These are phyloP conservation scores for Fragaria ananassa DNA, from an alignment of 306 rosid species.

Conservation along the genomic window DNA sequence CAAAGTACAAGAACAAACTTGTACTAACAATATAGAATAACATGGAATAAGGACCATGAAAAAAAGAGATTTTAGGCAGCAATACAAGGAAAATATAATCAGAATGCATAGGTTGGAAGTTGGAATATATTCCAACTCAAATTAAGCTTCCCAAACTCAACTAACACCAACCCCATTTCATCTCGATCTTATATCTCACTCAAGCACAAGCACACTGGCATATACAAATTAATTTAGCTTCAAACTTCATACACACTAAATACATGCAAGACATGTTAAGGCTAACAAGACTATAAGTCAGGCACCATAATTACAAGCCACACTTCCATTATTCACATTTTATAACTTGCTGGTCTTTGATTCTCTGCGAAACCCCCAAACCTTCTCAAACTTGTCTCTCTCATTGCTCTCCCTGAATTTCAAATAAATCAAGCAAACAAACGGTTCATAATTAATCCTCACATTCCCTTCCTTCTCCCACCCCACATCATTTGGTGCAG, in stretches of 20 bases:
- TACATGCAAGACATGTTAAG: background rate
- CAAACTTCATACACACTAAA: background rate
- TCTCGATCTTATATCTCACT: background rate
- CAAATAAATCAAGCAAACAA: constrained; percentile 68
- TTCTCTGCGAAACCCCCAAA: constrained; percentile 79
- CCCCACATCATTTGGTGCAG: constrained; percentile 66
- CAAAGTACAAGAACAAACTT: background rate
- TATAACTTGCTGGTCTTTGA: constrained; percentile 24
- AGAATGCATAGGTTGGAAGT: constrained; percentile 11
- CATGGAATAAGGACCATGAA: background rate
- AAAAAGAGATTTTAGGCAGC: constrained; percentile 5
- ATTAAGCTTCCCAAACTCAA: constrained; percentile 7
- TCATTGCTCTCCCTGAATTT: constrained; percentile 77
- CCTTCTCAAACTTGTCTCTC: constrained; percentile 82
- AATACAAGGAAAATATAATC: constrained; percentile 8
- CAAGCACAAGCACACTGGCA: constrained; percentile 10
- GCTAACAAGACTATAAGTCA: background rate
- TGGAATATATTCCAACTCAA: background rate
- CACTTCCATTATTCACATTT: constrained; percentile 10
- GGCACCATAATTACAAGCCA: background rate
- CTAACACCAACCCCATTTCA: background rate
- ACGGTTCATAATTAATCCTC: constrained; percentile 54
- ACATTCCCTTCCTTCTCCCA: constrained; percentile 47
- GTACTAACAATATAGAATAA: background rate
- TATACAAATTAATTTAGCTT: constrained; percentile 4